Percentiles rank a stretch among this genome's conserved stretches.
These are phyloP conservation scores for Melanopsichium pennsylvanicum DNA, from an alignment of 1,284 basidiomycete species.

Conservation along the genomic window DNA sequence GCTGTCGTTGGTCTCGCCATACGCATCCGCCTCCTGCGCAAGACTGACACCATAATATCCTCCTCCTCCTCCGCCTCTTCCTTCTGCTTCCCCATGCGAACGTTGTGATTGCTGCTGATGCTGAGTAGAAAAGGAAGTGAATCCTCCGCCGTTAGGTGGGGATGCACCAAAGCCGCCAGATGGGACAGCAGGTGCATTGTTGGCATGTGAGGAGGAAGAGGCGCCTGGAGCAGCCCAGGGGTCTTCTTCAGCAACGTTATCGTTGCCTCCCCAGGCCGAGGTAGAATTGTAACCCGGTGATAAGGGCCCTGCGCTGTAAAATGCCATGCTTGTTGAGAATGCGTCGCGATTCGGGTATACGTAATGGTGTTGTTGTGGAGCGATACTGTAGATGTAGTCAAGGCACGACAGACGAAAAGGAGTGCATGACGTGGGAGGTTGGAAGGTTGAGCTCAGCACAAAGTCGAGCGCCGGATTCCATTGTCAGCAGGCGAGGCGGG, in stretches of 20 bases:
- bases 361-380: too few relatives aligned
- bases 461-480: too few relatives aligned
- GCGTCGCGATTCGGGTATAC: too few relatives aligned
- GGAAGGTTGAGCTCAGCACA: too few relatives aligned
- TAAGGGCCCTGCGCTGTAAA: conserved; percentile 44
- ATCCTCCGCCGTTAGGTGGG: conserved; percentile 14
- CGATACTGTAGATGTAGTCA: too few relatives aligned
- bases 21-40: conserved; percentile 27
- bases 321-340: conserved; percentile 25
- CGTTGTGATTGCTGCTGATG: conserved; percentile 20
- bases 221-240: conserved; percentile 43
- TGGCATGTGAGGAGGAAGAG: conserved; percentile 16
- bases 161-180: conserved; percentile 16
- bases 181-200: conserved; percentile 2
- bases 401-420: too few relatives aligned
- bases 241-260: conserved; percentile 43
- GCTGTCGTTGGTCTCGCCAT: conserved; percentile 6
- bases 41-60: conserved; percentile 25
- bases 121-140: conserved; percentile 29
- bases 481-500: too few relatives aligned
- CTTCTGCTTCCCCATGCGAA: too few relatives aligned
- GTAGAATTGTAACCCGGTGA: conserved; percentile 45
- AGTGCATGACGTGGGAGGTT: too few relatives aligned
- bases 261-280: conserved; percentile 46
- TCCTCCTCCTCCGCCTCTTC: too few relatives aligned